Evolutionary conservation across 495 filamentous ascomycete genomes (phyloP).

Genomic region (Paragyromitra xinjiangensis): DNA sequence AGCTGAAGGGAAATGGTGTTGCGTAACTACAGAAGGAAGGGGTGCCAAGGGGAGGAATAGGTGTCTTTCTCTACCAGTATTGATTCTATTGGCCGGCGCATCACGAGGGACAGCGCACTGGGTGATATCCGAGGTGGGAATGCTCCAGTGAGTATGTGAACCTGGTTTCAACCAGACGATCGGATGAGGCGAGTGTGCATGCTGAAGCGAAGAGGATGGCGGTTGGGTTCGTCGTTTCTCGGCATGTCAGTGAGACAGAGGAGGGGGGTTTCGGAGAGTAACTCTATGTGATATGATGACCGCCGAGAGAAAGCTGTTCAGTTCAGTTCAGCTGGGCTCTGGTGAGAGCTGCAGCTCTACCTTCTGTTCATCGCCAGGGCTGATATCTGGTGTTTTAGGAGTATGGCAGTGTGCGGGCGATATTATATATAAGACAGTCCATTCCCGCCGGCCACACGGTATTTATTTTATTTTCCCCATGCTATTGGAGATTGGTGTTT

Average conservation of each 20-base stretch:
- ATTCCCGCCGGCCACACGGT: neutral
- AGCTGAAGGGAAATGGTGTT: neutral
- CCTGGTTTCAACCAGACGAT: conserved; percentile 5
- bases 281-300: too few relatives aligned
- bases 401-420: neutral
- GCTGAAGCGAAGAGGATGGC: conserved; percentile 7
- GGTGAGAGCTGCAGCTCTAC: neutral
- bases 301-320: too few relatives aligned
- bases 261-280: too few relatives aligned
- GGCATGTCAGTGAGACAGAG: neutral
- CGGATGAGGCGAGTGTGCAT: conserved; percentile 17
- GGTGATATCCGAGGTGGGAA: neutral
- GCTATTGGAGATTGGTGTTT: neutral
- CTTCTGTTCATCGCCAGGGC: too few relatives aligned
- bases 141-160: conserved; percentile 6
- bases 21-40: neutral
- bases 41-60: too few relatives aligned
- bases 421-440: neutral
- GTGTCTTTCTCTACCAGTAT: too few relatives aligned
- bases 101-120: conserved; percentile 15
- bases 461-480: neutral
- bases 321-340: neutral
- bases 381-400: too few relatives aligned
- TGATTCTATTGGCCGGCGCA: neutral
- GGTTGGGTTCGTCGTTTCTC: neutral